Evolutionary conservation across 2,329 filamentous ascomycete species (phyloP).

Genomic region (Pseudocercospora crystallina): DNA sequence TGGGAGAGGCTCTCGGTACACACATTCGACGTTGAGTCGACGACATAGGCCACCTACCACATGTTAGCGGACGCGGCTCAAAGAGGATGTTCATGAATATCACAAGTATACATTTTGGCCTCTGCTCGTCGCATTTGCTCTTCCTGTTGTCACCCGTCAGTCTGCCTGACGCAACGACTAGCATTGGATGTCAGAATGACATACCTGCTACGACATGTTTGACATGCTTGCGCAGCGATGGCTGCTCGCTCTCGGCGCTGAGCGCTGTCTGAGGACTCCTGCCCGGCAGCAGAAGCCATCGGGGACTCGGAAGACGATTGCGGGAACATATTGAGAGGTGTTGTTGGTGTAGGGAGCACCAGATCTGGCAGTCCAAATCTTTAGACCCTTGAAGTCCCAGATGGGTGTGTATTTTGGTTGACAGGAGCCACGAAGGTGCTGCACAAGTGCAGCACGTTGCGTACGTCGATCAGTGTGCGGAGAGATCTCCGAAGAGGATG

Average conservation of each 20-base stretch:
- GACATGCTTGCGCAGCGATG: constrained; percentile 58
- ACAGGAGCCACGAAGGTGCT: too few species aligned
- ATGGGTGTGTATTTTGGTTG: too few species aligned
- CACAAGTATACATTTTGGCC: constrained; percentile 54
- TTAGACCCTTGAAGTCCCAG: too few species aligned
- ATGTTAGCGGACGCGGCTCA: constrained; percentile 4
- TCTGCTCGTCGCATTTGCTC: constrained; percentile 63
- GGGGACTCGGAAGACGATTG: constrained; percentile 1
- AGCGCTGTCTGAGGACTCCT: constrained; percentile 19
- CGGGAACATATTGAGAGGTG: background rate
- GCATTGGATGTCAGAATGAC: background rate
- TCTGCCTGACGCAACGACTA: too few species aligned
- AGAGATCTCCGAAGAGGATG: too few species aligned
- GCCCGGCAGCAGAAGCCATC: constrained; percentile 17
- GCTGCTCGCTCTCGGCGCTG: constrained; percentile 48
- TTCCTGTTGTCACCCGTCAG: constrained; percentile 46
- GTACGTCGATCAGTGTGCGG: too few species aligned
- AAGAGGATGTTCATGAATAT: background rate
- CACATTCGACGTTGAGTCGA: constrained; percentile 58
- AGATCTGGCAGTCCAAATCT: too few species aligned
- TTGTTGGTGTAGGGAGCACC: too few species aligned
- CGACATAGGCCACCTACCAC: constrained; percentile 51
- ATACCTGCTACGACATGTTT: constrained; percentile 53
- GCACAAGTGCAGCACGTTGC: too few species aligned
- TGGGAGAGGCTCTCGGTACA: constrained; percentile 60